Percentiles rank a stretch among this genome's conserved stretches.
phyloP scores from a whole-genome alignment of 2,329 filamentous ascomycete species.

The Cladosporium austrohemisphaericum region DNA sequence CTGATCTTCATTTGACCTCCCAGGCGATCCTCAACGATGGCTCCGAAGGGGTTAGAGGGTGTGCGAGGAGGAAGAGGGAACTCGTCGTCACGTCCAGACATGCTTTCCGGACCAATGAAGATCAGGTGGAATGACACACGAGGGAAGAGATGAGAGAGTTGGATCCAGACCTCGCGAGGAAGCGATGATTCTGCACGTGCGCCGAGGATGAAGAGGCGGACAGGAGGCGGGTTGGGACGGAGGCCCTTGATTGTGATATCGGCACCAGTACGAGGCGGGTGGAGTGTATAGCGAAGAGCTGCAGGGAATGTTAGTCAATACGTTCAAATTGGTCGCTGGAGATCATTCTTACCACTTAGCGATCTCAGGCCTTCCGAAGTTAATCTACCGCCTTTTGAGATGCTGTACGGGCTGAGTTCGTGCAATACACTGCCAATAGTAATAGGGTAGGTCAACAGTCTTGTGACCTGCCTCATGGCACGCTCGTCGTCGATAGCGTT shows the following conservation, averaged over 20 bases:
- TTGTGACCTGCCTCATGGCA: slow-evolving; percentile 86
- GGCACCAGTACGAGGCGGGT: slow-evolving; percentile 77
- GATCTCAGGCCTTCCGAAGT: slow-evolving; percentile 90
- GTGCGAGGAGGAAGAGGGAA: slow-evolving; percentile 87
- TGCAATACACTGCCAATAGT: slow-evolving; percentile 90
- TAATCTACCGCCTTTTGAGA: slow-evolving; percentile 69
- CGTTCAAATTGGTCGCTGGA: not conserved
- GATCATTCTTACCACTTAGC: slow-evolving; percentile 67
- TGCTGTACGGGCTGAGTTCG: slow-evolving; percentile 87
- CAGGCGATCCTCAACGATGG: slow-evolving; percentile 87
- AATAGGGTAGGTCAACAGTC: slow-evolving; percentile 87
- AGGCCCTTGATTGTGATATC: slow-evolving; percentile 73
- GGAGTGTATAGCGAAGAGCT: slow-evolving; percentile 90
- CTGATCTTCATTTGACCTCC: slow-evolving; percentile 91
- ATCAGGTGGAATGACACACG: slow-evolving; percentile 83
- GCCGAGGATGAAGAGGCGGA: slow-evolving; percentile 88
- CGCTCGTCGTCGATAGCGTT: slow-evolving; percentile 87
- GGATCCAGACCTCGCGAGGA: slow-evolving; percentile 88
- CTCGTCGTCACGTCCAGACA: slow-evolving; percentile 89
- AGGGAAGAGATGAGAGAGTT: slow-evolving; percentile 93
- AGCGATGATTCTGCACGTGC: slow-evolving; percentile 96
- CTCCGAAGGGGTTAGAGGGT: slow-evolving; percentile 82
- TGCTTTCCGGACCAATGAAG: slow-evolving; percentile 93
- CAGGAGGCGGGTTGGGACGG: slow-evolving; percentile 77
- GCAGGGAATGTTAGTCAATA: not conserved